A percentile compares a stretch with the other conserved stretches of the same genome.
These are phyloP conservation scores for Tribonema minus DNA, from an alignment of 108 stramenopile genomes.

Conservation along the genomic window DNA sequence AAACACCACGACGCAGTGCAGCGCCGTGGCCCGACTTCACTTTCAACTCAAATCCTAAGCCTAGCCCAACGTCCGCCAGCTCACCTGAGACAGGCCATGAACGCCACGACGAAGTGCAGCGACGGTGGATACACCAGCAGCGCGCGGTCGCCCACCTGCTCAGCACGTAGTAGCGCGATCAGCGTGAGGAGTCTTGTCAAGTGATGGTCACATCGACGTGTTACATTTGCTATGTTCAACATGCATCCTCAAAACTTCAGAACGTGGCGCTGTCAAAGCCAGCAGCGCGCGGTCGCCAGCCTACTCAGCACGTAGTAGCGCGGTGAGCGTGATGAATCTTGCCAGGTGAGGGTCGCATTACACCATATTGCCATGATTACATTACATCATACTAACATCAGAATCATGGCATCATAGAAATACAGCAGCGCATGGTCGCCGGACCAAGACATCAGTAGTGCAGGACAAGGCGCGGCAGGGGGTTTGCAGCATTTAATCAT, in stretches of 20 bases:
- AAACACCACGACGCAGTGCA: too few species aligned
- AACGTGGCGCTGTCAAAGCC: slow-evolving; percentile 84
- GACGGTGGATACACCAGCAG: slow-evolving; percentile 90
- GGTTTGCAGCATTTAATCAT: too few species aligned
- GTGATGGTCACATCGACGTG: neutral
- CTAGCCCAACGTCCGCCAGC: neutral
- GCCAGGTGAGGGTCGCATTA: too few species aligned
- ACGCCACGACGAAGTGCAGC: slow-evolving; percentile 84
- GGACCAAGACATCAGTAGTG: neutral
- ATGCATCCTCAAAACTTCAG: neutral
- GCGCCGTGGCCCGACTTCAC: too few species aligned
- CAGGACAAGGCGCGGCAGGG: too few species aligned
- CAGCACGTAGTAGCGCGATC: neutral
- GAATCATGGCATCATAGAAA: too few species aligned
- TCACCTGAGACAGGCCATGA: slow-evolving; percentile 77
- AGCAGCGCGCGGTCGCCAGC: slow-evolving; percentile 53
- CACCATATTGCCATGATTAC: too few species aligned
- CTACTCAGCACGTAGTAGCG: neutral
- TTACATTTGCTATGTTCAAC: neutral
- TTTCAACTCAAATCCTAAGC: too few species aligned
- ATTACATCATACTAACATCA: too few species aligned
- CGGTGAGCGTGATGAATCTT: neutral
- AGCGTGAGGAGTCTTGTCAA: too few species aligned
- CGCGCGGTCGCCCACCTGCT: slow-evolving; percentile 17
- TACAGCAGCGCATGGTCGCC: neutral